phyloP scores from a whole-genome alignment of 2,329 filamentous ascomycete genomes.

The Colletotrichum sp. region DNA sequence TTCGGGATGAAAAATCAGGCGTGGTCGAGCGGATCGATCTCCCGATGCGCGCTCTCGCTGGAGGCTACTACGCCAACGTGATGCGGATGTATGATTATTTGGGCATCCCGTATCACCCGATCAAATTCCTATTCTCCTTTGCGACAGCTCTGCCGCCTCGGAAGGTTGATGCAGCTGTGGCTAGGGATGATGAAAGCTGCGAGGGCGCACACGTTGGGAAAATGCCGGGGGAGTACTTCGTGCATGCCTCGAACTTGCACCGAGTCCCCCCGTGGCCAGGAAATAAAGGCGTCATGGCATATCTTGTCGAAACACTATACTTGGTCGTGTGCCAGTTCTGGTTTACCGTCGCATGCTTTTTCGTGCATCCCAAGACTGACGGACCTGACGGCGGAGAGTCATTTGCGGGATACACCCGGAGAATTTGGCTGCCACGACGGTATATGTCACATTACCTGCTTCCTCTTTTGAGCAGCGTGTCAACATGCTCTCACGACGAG shows the following conservation, averaged over 20 bases:
- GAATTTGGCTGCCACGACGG: slow-evolving; percentile 52
- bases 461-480: slow-evolving; percentile 58
- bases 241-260: slow-evolving; percentile 60
- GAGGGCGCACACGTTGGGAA: too few species aligned
- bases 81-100: slow-evolving; percentile 61
- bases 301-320: slow-evolving; percentile 48
- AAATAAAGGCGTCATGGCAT: slow-evolving; percentile 35
- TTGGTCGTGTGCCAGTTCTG: slow-evolving; percentile 54
- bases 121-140: slow-evolving; percentile 59
- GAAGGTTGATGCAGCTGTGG: not conserved
- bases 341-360: slow-evolving; percentile 57
- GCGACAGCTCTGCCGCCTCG: slow-evolving; percentile 31
- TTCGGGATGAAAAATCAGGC: slow-evolving; percentile 33
- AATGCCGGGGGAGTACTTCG: slow-evolving; percentile 45
- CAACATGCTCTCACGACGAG: slow-evolving; percentile 56
- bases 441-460: slow-evolving; percentile 56
- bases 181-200: not conserved
- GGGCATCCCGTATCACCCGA: slow-evolving; percentile 50
- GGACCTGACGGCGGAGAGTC: slow-evolving; percentile 39
- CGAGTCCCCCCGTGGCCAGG: slow-evolving; percentile 47
- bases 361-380: slow-evolving; percentile 37
- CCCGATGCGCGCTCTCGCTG: slow-evolving; percentile 40
- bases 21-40: slow-evolving; percentile 39
- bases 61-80: slow-evolving; percentile 58
- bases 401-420: slow-evolving; percentile 50